Conservation (phyloP, 2,329 filamentous ascomycete species). For the Nemania sp. region DNA sequence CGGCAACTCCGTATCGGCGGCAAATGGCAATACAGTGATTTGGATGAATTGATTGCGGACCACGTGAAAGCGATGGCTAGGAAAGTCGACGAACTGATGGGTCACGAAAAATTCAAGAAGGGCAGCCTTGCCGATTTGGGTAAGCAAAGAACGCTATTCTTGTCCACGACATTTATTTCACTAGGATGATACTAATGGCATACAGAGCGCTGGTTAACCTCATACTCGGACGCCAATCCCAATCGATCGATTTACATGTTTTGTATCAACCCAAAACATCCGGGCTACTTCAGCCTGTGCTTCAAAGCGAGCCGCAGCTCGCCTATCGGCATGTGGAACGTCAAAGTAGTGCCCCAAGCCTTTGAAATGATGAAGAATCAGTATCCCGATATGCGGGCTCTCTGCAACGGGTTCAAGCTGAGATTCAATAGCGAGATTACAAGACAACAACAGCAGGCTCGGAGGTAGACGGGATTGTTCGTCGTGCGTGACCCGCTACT, state of each 20-base stretch:
- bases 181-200: slow-evolving; percentile 28
- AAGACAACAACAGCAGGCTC: slow-evolving; percentile 55
- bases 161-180: neutral
- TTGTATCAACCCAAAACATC: slow-evolving; percentile 88
- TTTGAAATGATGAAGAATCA: slow-evolving; percentile 87
- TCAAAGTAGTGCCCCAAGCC: slow-evolving; percentile 89
- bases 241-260: slow-evolving; percentile 93
- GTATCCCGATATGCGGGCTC: slow-evolving; percentile 91
- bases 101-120: slow-evolving; percentile 90
- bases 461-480: slow-evolving; percentile 24
- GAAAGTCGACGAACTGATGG: slow-evolving; percentile 96
- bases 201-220: slow-evolving; percentile 89
- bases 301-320: slow-evolving; percentile 88
- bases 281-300: slow-evolving; percentile 93
- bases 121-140: slow-evolving; percentile 80
- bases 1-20: slow-evolving; percentile 81
- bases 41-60: slow-evolving; percentile 95
- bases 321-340: slow-evolving; percentile 74
- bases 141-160: slow-evolving; percentile 61
- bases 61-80: slow-evolving; percentile 97
- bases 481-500: too few relatives aligned
- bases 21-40: slow-evolving; percentile 90
- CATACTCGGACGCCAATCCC: slow-evolving; percentile 95
- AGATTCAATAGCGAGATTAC: slow-evolving; percentile 68
- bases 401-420: slow-evolving; percentile 97